Evolutionary conservation across 108 stramenopile species (phyloP), one percentile per base, ranked within the genome.

Genomic region (Aurantiochytrium sp.): DNA sequence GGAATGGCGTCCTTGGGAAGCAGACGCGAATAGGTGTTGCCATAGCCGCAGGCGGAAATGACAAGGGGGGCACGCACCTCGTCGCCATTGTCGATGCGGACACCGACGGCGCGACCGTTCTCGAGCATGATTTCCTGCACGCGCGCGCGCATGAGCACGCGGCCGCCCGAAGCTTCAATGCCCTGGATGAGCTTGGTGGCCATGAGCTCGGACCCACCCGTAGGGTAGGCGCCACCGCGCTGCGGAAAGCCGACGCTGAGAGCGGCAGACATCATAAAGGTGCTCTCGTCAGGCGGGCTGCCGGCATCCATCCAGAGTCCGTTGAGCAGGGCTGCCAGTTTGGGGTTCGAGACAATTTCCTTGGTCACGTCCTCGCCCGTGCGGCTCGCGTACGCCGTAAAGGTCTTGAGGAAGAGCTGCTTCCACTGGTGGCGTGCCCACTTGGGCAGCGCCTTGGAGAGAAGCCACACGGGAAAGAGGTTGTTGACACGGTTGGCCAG

Each of bases 51-150:
- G n/a, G 87, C 87, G 35, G 92, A 92, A 5, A 89, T 64, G 60
- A 92, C 88, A 5, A 12, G 6, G 12, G 43, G 60, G 18, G 90
- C 87, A 12, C 57, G 42, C 87, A 72, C 45, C 83, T 51, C 92
- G 64, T 55, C 94, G 8, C 90, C 90, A 58, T 90, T 55, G 29
- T 5, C 25, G 28, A 90, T 14, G 6, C 90, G 88, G 2, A 69
- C 90, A 28, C 92, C 90, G 49, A 76, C 72, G 89, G 29, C 53
- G 42, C 25, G 23, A 35, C 57, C 89, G 90, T 95, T 71, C 60
- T 94, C 89, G 29, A 88, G 6, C 21, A 92, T 21, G 51, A 92
- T n/a, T 60, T 92, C 53, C n/a, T 87, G 83, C 58, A 92, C 92
- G 57, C 58, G 76, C 5, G 72, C 72, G 19, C 72, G 83, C 64